Conservation (phyloP, 2,329 filamentous ascomycete genomes). For the Rutstroemia sp. region DNA sequence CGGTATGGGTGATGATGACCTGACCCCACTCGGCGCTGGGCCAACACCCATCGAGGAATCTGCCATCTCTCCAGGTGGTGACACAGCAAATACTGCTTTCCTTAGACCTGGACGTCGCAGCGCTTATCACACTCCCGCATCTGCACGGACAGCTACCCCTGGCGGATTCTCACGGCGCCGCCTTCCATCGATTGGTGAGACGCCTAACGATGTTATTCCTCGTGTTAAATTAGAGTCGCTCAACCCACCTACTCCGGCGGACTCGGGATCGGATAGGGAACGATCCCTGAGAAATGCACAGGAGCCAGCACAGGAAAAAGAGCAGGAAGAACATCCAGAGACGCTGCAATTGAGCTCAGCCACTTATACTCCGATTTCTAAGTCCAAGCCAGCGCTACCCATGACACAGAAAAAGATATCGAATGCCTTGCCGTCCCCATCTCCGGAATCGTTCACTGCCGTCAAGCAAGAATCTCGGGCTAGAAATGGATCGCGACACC, state of each 20-base stretch:
- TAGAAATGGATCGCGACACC: constrained; percentile 66
- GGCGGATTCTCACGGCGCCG: constrained; percentile 54
- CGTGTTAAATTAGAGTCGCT: constrained; percentile 33
- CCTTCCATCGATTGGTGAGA: constrained; percentile 74
- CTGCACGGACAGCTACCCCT: constrained; percentile 54
- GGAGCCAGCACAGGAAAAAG: constrained; percentile 24
- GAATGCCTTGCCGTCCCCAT: constrained; percentile 59
- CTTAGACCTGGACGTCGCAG: constrained; percentile 60
- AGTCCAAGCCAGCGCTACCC: constrained; percentile 58
- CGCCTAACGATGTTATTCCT: constrained; percentile 44
- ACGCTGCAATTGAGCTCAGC: constrained; percentile 32
- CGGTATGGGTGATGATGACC: constrained; percentile 45
- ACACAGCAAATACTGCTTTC: constrained; percentile 58
- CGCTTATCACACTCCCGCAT: constrained; percentile 61
- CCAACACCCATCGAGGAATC: constrained; percentile 83
- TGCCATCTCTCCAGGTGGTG: constrained; percentile 62
- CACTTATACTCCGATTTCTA: constrained; percentile 23
- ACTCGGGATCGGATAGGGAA: constrained; percentile 41
- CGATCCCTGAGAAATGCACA: constrained; percentile 27
- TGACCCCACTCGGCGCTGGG: constrained; percentile 72
- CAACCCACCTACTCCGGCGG: constrained; percentile 34
- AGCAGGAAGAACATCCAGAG: constrained; percentile 27
- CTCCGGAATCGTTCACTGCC: constrained; percentile 53
- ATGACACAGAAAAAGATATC: constrained; percentile 49
- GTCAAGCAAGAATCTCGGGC: constrained; percentile 53